Evolutionary conservation across 345 rosid species (phyloP), one percentile per base, ranked within the genome.

Genomic region (Brassica incana): DNA sequence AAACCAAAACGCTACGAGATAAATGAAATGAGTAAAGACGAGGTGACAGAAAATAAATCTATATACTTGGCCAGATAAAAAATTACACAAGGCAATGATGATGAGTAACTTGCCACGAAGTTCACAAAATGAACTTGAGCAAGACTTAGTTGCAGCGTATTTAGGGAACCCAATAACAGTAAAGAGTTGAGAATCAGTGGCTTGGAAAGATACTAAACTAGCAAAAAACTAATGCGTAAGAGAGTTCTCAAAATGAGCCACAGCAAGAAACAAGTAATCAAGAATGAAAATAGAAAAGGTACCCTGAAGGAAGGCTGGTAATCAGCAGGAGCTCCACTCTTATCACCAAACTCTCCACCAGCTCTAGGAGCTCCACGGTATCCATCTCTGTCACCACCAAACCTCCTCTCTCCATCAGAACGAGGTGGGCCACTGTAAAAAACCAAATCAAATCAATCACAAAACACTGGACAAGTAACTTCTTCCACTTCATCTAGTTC

Each of bases 261-360:
- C 23, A 32, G 14, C 38, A 64, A n/a, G 23, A 18, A 40, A 10
- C 6, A 65, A 70, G 6, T 0, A 71, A 2, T 8, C 8, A 65
- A 72, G n/a, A 8, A 58, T 16, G 5, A 43, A 52, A 14, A 14
- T n/a, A 52, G 18, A n/a, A n/a, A 52, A n/a, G 14, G 2, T 90
- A 94, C 98, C 97, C 95, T 90, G 66, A 86, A 94, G 18, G 93
- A 84, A 67, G 98, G 98, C 63, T 89, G 81, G 83, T 87, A 94
- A 80, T 94, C 97, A 56, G 96, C 94, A 43, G 98, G 98, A 36
- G 97, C 97, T 56, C 94, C 96, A 62, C 93, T 91, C 83, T 94
- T 94, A 73, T 90, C 96, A 74, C 96, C 92, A 58, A 83, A 89
- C 29, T 94, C 97, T 78, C 92, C 96, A n/a, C 90, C 94, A 66